Evolutionary conservation across 2,329 filamentous ascomycete genomes (phyloP), one percentile per base, ranked within the genome.

Genomic region (Juglanconis juglandina): DNA sequence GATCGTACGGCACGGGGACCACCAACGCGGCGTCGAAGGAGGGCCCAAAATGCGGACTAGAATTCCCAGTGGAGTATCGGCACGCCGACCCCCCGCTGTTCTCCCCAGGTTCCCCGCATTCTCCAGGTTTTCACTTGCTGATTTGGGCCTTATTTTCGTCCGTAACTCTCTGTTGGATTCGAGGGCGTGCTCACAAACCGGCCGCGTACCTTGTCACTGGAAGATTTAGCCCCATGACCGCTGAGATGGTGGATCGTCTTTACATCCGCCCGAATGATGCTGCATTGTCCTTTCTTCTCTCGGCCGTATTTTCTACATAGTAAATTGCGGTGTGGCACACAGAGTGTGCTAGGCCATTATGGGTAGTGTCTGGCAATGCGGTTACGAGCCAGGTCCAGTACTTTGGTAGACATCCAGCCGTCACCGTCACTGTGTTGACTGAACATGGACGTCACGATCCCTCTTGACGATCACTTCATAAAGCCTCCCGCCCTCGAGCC

Each of bases 61-160:
- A n/a, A 24, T 33, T 14, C 49, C n/a, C 10, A 51, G 13, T 17
- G 49, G 33, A 17, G 49, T 34, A 35, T 30, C 51, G 41, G 39
- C 14, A 24, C 17, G 41, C 44, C 41, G 32, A 34, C 11, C 14
- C 11, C 39, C 52, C 41, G 8, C 13, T 32, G 9, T 14, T 30
- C 8, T 39, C 54, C 46, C 33, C 44, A 49, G 54, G 46, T 56
- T 49, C 54, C 54, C 54, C 54, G 54, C 54, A 56, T 56, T 56
- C 34, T 49, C 46, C n/a, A 47, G 46, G 54, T 49, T 46, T 33
- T 35, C 24, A 17, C 54, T 50, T 32, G 46, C 17, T 32, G 33
- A 37, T 46, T 49, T 33, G 35, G 10, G 34, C 42, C 30, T 48
- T 32, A 32, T 55, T 47, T 48, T 35, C 14, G 10, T 7, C 24